Percentiles rank a stretch among this genome's conserved stretches.
These are phyloP conservation scores for Sporothrix curviconia DNA, from an alignment of 2,329 filamentous ascomycete species.

Conservation along the genomic window DNA sequence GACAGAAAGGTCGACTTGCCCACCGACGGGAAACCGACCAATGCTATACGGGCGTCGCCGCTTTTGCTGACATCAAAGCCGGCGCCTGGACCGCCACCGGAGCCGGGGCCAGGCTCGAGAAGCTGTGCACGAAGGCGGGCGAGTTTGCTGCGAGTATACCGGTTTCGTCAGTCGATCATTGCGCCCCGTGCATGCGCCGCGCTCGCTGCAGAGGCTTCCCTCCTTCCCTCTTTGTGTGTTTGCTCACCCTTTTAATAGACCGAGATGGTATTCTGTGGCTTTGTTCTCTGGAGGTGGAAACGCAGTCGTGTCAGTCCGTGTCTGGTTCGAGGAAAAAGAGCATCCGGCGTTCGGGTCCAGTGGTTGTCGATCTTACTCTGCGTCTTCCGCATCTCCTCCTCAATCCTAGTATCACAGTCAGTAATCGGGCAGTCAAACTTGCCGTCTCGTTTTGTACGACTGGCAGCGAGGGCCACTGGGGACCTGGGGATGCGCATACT, in stretches of 20 bases:
- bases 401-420: conserved; percentile 62
- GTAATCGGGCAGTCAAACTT: neutral
- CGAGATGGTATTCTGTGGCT: conserved; percentile 99
- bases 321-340: too few species aligned
- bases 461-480: neutral
- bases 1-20: conserved; percentile 99
- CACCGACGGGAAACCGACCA: conserved; percentile 97
- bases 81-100: conserved; percentile 68
- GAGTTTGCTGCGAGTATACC: conserved; percentile 65
- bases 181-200: too few species aligned
- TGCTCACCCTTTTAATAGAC: conserved; percentile 85
- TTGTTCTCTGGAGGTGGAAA: conserved; percentile 70
- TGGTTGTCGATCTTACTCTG: conserved; percentile 61
- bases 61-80: conserved; percentile 95
- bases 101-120: conserved; percentile 77
- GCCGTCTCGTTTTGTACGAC: too few species aligned
- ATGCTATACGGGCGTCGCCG: conserved; percentile 90
- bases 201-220: too few species aligned
- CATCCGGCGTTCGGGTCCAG: neutral
- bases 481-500: conserved; percentile 52
- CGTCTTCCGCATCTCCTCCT: conserved; percentile 98
- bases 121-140: conserved; percentile 90
- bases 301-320: conserved; percentile 6
- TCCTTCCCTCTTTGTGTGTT: too few species aligned
- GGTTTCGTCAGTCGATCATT: too few species aligned